Evolutionary conservation across 2,329 filamentous ascomycete genomes (phyloP).

Genomic region (Didymella glomerata): DNA sequence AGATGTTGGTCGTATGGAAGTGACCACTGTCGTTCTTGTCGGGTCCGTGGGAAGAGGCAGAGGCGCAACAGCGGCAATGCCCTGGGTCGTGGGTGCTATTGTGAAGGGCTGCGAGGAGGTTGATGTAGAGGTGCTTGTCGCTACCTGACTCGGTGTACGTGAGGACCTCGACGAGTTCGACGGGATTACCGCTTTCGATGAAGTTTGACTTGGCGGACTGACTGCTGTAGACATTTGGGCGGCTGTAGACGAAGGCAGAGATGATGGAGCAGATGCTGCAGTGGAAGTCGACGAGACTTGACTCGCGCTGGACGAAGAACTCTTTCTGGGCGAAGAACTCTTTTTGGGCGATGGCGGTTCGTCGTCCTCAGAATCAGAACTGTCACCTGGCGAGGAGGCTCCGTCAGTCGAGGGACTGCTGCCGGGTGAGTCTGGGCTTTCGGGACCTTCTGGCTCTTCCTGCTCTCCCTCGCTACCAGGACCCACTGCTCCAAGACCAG

Average conservation of each 20-base stretch:
- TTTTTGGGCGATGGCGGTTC: constrained; percentile 25
- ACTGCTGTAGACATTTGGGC: background rate
- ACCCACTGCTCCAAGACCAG: constrained; percentile 22
- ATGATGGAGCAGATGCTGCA: background rate
- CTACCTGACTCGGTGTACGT: background rate
- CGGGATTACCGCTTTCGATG: background rate
- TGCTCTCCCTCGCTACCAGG: constrained; percentile 13
- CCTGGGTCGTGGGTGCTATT: constrained; percentile 16
- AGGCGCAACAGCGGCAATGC: constrained; percentile 23
- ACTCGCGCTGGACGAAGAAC: constrained; percentile 1
- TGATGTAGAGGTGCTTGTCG: background rate
- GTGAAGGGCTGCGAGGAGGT: constrained; percentile 17
- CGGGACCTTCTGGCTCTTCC: constrained; percentile 20
- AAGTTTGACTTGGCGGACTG: background rate
- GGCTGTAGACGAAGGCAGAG: background rate
- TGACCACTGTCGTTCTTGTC: constrained; percentile 2
- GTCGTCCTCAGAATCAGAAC: constrained; percentile 29
- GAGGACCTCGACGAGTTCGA: background rate
- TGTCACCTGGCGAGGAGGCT: constrained; percentile 18
- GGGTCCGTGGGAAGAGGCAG: constrained; percentile 25
- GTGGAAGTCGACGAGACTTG: constrained; percentile 7
- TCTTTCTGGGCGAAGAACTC: constrained; percentile 11
- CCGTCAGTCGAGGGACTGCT: constrained; percentile 30
- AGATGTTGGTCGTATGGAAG: constrained; percentile 2
- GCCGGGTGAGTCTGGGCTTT: constrained; percentile 36